Percentiles rank a stretch among this genome's conserved stretches.
Evolutionary conservation across 2,329 filamentous ascomycete genomes (phyloP).

Genomic region (Trichoderma harzianum): DNA sequence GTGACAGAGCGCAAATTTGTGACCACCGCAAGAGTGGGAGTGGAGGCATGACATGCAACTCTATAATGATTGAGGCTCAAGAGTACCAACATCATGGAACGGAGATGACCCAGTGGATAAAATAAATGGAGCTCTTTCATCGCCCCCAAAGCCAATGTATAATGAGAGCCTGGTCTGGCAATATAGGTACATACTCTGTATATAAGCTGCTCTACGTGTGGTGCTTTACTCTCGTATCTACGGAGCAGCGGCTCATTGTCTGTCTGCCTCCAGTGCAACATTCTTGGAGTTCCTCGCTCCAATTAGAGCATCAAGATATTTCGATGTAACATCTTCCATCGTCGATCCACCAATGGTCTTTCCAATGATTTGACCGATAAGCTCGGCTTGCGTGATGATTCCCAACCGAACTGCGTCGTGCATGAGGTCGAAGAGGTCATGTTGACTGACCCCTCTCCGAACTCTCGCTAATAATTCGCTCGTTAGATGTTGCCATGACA

Average conservation of each 20-base stretch:
- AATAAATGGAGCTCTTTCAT: not conserved
- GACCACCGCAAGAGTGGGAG: not conserved
- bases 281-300: not conserved
- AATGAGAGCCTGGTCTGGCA: not conserved
- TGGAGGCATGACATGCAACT: not conserved
- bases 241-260: not conserved
- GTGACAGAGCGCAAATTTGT: not conserved
- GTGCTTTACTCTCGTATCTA: not conserved
- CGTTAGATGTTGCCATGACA: not conserved
- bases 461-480: not conserved
- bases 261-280: not conserved
- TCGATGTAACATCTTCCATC: not conserved
- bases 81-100: not conserved
- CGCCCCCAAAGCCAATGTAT: not conserved
- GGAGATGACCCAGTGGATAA: not conserved
- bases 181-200: not conserved
- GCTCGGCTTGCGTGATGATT: slow-evolving; percentile 8
- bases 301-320: not conserved
- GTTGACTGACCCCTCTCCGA: slow-evolving; percentile 1
- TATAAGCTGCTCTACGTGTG: not conserved
- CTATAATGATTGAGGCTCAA: not conserved
- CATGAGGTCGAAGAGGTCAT: slow-evolving; percentile 12
- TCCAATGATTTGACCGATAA: slow-evolving; percentile 2
- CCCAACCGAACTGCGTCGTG: slow-evolving; percentile 7
- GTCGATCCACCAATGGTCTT: slow-evolving; percentile 8